These are phyloP conservation scores for Acer saccharum DNA, from an alignment of 345 rosid genomes.

Conservation along the genomic window DNA sequence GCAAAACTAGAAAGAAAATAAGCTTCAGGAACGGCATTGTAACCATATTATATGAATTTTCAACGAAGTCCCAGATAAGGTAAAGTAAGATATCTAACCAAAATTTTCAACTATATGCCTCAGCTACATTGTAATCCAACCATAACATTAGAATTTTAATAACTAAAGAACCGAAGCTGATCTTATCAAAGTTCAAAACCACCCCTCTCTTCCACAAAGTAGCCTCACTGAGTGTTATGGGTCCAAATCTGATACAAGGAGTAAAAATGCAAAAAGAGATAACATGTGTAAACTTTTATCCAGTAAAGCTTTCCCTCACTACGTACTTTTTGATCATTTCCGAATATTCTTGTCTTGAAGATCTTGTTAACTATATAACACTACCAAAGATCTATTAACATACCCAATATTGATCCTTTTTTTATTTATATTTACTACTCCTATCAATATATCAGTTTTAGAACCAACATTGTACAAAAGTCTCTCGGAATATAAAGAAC, in stretches of 20 bases:
- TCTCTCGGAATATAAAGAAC: constrained; percentile 1
- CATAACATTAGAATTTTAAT: background rate
- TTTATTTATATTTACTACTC: background rate
- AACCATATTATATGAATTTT: constrained; percentile 7
- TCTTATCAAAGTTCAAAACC: background rate
- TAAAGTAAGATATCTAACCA: background rate
- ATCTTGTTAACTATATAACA: background rate
- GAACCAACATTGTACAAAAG: background rate
- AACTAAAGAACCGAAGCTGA: background rate
- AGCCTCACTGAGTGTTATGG: background rate
- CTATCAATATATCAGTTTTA: background rate
- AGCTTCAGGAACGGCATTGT: background rate
- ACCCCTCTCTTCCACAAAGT: background rate
- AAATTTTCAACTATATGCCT: background rate
- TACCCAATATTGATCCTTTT: background rate
- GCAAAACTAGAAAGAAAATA: constrained; percentile 26
- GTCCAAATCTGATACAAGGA: background rate
- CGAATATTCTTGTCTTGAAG: background rate
- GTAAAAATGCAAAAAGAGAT: background rate
- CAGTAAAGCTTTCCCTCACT: background rate
- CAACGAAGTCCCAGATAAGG: background rate
- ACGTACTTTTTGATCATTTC: too few species aligned
- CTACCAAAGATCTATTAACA: background rate
- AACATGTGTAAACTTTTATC: background rate
- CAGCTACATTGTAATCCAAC: background rate